Conservation (phyloP, 345 rosid species). For the Capsella bursapastoris region DNA sequence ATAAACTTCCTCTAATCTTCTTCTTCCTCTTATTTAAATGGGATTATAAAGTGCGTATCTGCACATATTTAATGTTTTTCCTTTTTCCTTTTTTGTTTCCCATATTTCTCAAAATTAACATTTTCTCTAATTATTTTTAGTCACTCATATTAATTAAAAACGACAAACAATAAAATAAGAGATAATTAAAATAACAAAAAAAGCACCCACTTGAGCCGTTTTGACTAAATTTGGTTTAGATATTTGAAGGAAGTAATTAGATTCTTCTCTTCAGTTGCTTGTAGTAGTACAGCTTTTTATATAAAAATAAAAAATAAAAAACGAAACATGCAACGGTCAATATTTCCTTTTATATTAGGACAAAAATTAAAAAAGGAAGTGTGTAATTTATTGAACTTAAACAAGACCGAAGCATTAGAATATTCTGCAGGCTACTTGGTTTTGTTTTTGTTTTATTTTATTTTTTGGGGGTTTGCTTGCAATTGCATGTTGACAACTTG, state of each 20-base stretch:
- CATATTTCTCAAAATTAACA: neutral
- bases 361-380: too few relatives aligned
- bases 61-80: neutral
- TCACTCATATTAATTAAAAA: neutral
- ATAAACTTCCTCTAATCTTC: neutral
- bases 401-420: too few relatives aligned
- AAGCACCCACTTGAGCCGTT: constrained; percentile 30
- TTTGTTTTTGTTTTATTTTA: too few relatives aligned
- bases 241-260: constrained; percentile 1
- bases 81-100: neutral
- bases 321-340: constrained; percentile 12
- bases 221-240: constrained; percentile 17
- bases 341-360: neutral
- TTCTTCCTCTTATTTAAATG: neutral
- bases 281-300: neutral
- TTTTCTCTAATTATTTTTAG: neutral
- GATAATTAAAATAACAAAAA: neutral
- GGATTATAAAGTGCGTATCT: constrained; percentile 9
- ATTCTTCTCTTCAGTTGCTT: constrained; percentile 12
- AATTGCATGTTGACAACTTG: too few relatives aligned
- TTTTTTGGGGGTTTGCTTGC: too few relatives aligned
- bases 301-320: neutral
- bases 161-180: neutral
- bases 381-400: too few relatives aligned
- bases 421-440: too few relatives aligned